Evolutionary conservation across 2,329 filamentous ascomycete species (phyloP), one percentile per base, ranked within the genome.

Genomic region (Xylariales sp.): DNA sequence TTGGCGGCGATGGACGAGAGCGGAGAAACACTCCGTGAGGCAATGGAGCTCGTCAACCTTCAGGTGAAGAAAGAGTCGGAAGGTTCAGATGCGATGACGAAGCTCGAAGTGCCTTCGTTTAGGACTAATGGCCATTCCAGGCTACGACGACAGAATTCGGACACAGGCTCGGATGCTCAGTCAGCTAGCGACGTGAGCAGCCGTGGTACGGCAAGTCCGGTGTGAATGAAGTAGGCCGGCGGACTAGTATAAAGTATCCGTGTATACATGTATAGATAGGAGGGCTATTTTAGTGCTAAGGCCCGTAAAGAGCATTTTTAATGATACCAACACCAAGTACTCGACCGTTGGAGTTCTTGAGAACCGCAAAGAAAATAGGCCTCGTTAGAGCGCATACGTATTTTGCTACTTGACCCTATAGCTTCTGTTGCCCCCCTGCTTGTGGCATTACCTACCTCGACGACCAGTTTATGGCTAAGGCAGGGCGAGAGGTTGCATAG

Each of bases 1-100:
- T 82, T 99, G 64, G 94, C 97, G 54, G 95, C 95, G 5, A 89
- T 99, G 75, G 96, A 99, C 76, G 90, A 93, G 72, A 92, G 90
- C 14, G 96, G 96, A 0, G 89, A 91, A 72, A 95, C 93, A 52
- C 83, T 99, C 56, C 84, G 88, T 62, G 88, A 91, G 73, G 92
- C 91, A 1, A 85, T 97, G 79, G 86, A 88, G 72, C 83, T 89
- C 79, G 86, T 89, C 6, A 85, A 87, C 55, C 78, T 81, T 45
- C 73, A 75, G 16, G 71, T 78, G 39, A 80, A 77, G 60, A 78
- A 79, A 54, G 78, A 79, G n/a, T 73, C 71, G 28, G 76, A 76
- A 43, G 74, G 75, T 54, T 69, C 68, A 1, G 73, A 74, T 18
- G 73, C 78, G n/a, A 76, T 78, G 65, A 73, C 75, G 34, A 76